Evolutionary conservation across 306 rosid species (phyloP), one percentile per base, ranked within the genome.

Genomic region (Cucurbita maxima): DNA sequence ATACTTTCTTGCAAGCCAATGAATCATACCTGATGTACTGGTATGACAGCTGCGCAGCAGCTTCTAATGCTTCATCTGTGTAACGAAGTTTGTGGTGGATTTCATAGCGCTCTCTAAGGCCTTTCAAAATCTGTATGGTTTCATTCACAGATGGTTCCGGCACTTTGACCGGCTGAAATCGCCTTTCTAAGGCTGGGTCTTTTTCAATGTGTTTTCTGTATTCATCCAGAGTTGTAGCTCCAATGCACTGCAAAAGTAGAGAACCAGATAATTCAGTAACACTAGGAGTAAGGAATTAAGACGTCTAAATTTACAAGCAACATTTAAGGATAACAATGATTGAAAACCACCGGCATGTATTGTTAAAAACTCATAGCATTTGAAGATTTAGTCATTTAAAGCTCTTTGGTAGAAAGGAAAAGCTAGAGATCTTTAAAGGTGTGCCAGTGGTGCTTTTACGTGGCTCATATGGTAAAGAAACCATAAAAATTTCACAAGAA

Each of bases 131-230:
- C 53, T 79, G 95, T 59, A 94, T 89, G 66, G 96, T 86, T 84
- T 94, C 98, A 48, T 88, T 89, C 45, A 94, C 98, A 38, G 95
- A 70, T 75, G 98, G 98, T 74, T 94, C 98, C 4, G 97, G 98
- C 61, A 94, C 98, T 80, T 78, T 94, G 70, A 94, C 98, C 1
- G 98, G 98, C 77, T 94, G 98, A 72, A 94, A 94, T 66, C 97
- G 86, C 73, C 98, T 85, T 81, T 94, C 97, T 76, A 94, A 77
- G 51, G 98, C 98, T 54, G 98, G 97, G 62, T 94, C 98, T 73
- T 94, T 94, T 79, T 94, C 98, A 78, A 94, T 89, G 81, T 94
- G 98, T 77, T 94, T 94, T 77, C 98, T 89, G 83, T 94, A 90
- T 80, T 94, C 98, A 78, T 94, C 97, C 9, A 94, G 78, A 25